These are phyloP conservation scores for Parachaetomium inaequale DNA, from an alignment of 495 filamentous ascomycete genomes.

Conservation along the genomic window DNA sequence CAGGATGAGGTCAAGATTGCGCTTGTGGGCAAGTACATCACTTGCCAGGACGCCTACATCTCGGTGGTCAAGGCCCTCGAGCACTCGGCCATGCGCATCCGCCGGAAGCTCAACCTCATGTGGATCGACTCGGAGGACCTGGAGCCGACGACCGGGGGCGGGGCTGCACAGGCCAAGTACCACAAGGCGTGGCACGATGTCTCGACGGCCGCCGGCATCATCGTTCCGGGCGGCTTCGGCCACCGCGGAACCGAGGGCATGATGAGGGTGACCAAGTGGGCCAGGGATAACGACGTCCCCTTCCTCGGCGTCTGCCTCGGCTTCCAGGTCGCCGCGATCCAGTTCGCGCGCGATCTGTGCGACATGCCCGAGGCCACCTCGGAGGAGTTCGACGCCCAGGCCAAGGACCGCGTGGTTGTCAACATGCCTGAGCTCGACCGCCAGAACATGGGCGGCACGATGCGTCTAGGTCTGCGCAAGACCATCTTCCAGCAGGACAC, in stretches of 20 bases:
- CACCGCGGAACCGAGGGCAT: conserved; percentile 79
- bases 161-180: conserved; percentile 62
- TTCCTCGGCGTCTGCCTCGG: conserved; percentile 93
- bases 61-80: conserved; percentile 81
- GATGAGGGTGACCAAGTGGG: conserved; percentile 78
- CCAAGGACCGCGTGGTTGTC: conserved; percentile 64
- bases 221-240: conserved; percentile 83
- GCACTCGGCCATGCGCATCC: conserved; percentile 84
- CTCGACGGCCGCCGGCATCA: conserved; percentile 26
- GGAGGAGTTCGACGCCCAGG: conserved; percentile 59
- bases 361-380: conserved; percentile 58
- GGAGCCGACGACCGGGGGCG: conserved; percentile 56
- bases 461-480: conserved; percentile 78
- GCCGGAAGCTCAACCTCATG: conserved; percentile 70
- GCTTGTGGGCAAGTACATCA: conserved; percentile 87
- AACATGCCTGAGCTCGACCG: conserved; percentile 80
- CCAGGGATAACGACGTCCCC: conserved; percentile 72
- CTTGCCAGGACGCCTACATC: conserved; percentile 74
- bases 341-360: conserved; percentile 73
- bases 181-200: conserved; percentile 86
- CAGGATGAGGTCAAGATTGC: conserved; percentile 72
- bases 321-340: conserved; percentile 91
- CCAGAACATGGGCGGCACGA: conserved; percentile 77
- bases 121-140: conserved; percentile 84
- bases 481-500: conserved; percentile 71